Evolutionary conservation across 2,329 filamentous ascomycete species (phyloP), one percentile per base, ranked within the genome.

Genomic region (Endoconidiophora polonica): DNA sequence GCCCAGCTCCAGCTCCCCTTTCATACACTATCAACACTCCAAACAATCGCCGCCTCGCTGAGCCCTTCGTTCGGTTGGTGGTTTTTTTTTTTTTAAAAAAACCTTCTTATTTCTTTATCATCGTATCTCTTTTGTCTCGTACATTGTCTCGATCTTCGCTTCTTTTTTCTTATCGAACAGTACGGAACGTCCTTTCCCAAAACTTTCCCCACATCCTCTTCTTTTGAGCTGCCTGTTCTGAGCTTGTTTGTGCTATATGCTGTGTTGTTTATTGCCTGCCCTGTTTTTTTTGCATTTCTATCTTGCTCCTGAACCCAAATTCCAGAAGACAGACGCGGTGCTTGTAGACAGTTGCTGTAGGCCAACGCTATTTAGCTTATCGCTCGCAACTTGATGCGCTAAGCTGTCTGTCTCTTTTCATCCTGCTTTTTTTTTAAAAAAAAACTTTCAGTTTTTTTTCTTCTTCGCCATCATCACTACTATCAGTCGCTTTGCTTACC

Each of bases 361-460:
- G 12, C 24, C 6, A 18, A 22, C 41, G 18, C 12, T 22, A 14
- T 43, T 43, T 43, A 22, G 24, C 41, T 22, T 43, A 22, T 43
- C 41, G n/a, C 41, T 22, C 20, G 4, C 7, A 43, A 43, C 3
- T 20, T 12, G 12, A 3, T 23, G 22, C 22, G 16, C 39, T 41
- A 41, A 20, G 16, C 23, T 24, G 39, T 43, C 14, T 26, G n/a
- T 18, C 20, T 46, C 44, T 36, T 29, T 37, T 29, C 10, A 46
- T 38, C n/a, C 18, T 46, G 20, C 36, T 46, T 50, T 46, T 39
- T 50, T 50, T 50, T 50, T 45, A 20, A 37, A n/a, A 9, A 16
- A 22, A 23, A 26, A 29, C 18, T 37, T 47, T 29, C 18, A 10
- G 24, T 36, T 9, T 24, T 22, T 36, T 24, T 43, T 43, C 18